These are phyloP conservation scores for Vickermania spadyakhi DNA, from an alignment of 208 protist species.

Conservation along the genomic window DNA sequence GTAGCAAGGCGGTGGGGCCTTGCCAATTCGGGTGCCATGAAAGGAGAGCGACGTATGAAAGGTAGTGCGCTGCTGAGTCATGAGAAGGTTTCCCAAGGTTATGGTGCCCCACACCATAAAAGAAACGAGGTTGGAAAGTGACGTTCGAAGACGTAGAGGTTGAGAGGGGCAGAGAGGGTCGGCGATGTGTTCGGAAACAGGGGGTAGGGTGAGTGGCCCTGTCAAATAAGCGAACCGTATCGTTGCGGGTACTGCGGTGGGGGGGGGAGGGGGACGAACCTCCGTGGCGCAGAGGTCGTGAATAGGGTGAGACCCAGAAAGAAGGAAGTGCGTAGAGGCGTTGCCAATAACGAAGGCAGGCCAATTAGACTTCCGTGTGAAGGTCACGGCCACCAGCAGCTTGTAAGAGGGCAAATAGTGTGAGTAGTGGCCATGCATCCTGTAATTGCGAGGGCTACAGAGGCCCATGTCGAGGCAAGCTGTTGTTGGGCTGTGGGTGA, in stretches of 20 bases:
- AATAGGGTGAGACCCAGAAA: not conserved
- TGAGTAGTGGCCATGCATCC: not conserved
- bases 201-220: not conserved
- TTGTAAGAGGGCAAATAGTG: not conserved
- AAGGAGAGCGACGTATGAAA: not conserved
- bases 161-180: not conserved
- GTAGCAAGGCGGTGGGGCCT: not conserved
- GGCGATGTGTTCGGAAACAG: not conserved
- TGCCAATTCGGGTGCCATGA: not conserved
- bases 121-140: not conserved
- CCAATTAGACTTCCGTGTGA: not conserved
- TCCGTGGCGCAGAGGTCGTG: not conserved
- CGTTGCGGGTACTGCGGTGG: not conserved
- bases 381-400: not conserved
- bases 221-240: not conserved
- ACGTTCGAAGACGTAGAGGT: not conserved
- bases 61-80: not conserved
- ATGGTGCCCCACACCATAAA: not conserved
- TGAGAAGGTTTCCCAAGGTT: not conserved
- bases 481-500: not conserved
- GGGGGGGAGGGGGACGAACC: not conserved
- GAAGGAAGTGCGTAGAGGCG: not conserved
- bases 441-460: not conserved
- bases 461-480: not conserved
- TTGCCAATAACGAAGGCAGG: not conserved